Percentiles rank a stretch among this genome's conserved stretches.
phyloP scores from a whole-genome alignment of 2,329 filamentous ascomycete genomes.

The Fonsecaea monophora region DNA sequence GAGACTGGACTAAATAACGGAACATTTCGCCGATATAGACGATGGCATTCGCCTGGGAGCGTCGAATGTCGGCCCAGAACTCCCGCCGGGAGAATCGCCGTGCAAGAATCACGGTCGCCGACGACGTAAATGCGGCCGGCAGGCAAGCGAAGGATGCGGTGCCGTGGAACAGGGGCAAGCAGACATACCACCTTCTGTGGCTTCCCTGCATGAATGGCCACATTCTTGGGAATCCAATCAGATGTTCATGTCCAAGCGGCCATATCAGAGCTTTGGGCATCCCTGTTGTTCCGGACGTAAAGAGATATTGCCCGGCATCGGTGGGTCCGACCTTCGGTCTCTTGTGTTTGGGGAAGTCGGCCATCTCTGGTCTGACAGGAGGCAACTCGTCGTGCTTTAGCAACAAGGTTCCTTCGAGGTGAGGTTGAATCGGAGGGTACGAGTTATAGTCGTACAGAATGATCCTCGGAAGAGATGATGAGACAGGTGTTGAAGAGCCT shows the following conservation, averaged over 20 bases:
- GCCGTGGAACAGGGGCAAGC: constrained; percentile 57
- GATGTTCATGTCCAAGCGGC: constrained; percentile 27
- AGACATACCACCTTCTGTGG: constrained; percentile 56
- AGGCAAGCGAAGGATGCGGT: constrained; percentile 55
- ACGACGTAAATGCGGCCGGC: constrained; percentile 24
- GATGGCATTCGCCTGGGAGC: constrained; percentile 34
- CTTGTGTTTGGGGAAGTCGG: constrained; percentile 30
- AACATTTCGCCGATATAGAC: constrained; percentile 39
- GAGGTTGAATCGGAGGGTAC: constrained; percentile 16
- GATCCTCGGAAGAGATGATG: constrained; percentile 16
- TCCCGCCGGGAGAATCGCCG: constrained; percentile 40
- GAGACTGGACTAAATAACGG: constrained; percentile 36
- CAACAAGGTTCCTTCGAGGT: constrained; percentile 2
- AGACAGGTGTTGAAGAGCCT: not conserved
- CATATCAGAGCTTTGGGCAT: constrained; percentile 39
- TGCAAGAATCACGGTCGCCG: constrained; percentile 30
- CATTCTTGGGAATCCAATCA: constrained; percentile 28
- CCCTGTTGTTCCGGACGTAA: constrained; percentile 50
- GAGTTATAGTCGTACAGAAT: constrained; percentile 31
- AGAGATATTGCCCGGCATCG: constrained; percentile 31
- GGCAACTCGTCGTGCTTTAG: constrained; percentile 28
- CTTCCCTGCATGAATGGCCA: constrained; percentile 49
- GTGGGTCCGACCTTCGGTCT: constrained; percentile 29
- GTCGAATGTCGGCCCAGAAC: constrained; percentile 36
- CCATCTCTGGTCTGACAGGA: constrained; percentile 27